phyloP scores from a whole-genome alignment of 208 protist genomes.

The Naegleria fowleri region DNA sequence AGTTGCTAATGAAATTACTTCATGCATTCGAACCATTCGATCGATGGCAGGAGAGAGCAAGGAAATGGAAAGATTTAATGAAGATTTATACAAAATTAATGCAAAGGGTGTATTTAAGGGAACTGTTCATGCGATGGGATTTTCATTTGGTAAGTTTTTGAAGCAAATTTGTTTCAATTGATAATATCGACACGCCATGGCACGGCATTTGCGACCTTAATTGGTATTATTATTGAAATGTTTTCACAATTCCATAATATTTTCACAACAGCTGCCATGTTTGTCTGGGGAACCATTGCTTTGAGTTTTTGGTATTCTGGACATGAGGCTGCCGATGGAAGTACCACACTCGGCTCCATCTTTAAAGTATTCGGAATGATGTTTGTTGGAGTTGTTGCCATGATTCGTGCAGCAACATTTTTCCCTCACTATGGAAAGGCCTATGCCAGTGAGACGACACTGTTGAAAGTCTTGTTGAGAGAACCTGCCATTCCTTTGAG shows the following conservation, averaged over 20 bases:
- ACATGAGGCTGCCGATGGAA: not conserved
- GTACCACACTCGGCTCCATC: not conserved
- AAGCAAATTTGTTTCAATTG: too few species aligned
- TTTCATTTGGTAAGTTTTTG: not conserved
- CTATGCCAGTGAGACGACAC: not conserved
- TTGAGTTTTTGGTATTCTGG: slow-evolving; percentile 20
- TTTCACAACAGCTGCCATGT: not conserved
- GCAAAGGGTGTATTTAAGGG: not conserved
- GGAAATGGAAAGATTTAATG: not conserved
- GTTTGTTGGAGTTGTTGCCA: not conserved
- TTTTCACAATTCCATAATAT: too few species aligned
- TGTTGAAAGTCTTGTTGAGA: not conserved
- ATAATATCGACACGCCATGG: too few species aligned
- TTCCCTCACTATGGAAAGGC: not conserved
- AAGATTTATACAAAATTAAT: not conserved
- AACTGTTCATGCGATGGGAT: not conserved
- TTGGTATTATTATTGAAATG: too few species aligned
- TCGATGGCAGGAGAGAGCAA: slow-evolving; percentile 3
- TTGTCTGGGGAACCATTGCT: not conserved
- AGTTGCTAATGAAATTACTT: not conserved
- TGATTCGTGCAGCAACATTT: not conserved
- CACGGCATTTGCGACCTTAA: too few species aligned
- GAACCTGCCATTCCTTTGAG: not conserved
- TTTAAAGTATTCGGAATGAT: not conserved
- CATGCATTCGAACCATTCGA: not conserved